phyloP scores from a whole-genome alignment of 257 asterid species.

The Plectranthus barbatus region DNA sequence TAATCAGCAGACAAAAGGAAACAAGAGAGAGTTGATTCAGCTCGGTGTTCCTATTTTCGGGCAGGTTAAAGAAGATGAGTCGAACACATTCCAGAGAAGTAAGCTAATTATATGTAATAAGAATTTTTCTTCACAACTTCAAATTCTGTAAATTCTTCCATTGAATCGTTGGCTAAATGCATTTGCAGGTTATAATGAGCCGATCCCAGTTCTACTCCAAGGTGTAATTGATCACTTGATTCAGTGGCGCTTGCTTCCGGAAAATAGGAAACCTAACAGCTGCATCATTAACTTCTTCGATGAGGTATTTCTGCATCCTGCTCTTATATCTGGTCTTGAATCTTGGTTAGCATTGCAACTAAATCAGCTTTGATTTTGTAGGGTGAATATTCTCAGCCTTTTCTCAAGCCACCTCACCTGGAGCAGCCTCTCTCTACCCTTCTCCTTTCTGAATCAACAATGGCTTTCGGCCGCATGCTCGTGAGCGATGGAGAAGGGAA shows the following conservation, averaged over 20 bases:
- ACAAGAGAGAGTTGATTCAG: conserved; percentile 94
- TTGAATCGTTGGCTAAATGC: too few species aligned
- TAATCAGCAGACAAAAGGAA: conserved; percentile 84
- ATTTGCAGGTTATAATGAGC: conserved; percentile 60
- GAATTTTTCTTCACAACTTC: too few species aligned
- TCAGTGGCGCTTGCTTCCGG: conserved; percentile 87
- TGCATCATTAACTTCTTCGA: conserved; percentile 94
- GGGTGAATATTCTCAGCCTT: conserved; percentile 97
- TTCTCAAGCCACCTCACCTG: conserved; percentile 90
- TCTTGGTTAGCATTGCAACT: neutral
- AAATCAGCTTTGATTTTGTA: conserved; percentile 12
- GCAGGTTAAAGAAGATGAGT: conserved; percentile 49
- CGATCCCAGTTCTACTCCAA: conserved; percentile 75
- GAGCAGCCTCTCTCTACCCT: conserved; percentile 89
- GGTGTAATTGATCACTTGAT: conserved; percentile 73
- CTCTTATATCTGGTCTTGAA: neutral
- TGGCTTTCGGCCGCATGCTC: conserved; percentile 92
- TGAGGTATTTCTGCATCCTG: conserved; percentile 44
- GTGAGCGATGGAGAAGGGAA: conserved; percentile 69
- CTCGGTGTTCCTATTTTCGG: conserved; percentile 89
- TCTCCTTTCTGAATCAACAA: conserved; percentile 75
- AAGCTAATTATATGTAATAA: neutral
- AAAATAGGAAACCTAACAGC: conserved; percentile 73
- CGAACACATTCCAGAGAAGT: conserved; percentile 47
- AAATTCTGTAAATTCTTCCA: too few species aligned